Percentiles rank a stretch among this genome's conserved stretches.
These are phyloP conservation scores for Vachellia collinsii DNA, from an alignment of 306 rosid species.

Conservation along the genomic window DNA sequence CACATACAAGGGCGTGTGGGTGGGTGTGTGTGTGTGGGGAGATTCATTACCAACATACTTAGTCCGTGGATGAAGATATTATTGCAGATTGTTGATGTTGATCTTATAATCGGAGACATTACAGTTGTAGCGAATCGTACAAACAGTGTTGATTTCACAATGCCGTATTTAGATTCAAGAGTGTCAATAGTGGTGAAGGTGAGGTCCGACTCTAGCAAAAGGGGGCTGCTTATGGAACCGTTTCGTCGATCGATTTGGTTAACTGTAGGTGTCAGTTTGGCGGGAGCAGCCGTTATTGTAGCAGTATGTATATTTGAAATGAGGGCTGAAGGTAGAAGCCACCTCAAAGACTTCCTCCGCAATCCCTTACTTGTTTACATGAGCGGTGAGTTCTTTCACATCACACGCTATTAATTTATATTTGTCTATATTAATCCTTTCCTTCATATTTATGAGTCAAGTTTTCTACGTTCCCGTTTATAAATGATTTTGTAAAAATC, in stretches of 20 bases:
- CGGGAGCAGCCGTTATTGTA: not conserved
- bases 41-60: not conserved
- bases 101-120: not conserved
- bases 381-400: not conserved
- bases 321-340: not conserved
- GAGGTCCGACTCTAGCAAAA: not conserved
- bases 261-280: not conserved
- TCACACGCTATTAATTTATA: too few species aligned
- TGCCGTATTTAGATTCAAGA: not conserved
- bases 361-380: not conserved
- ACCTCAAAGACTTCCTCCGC: not conserved
- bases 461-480: too few species aligned
- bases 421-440: too few species aligned
- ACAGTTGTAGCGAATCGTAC: not conserved
- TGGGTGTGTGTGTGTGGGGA: too few species aligned
- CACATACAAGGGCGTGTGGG: too few species aligned
- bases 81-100: not conserved
- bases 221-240: not conserved
- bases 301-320: not conserved
- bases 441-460: too few species aligned
- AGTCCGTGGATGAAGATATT: not conserved
- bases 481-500: too few species aligned
- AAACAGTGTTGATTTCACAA: not conserved
- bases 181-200: not conserved
- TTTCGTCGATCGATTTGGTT: not conserved